Evolutionary conservation across 805 yeast genomes (phyloP).

Genomic region (Lachancea kluyveri): DNA sequence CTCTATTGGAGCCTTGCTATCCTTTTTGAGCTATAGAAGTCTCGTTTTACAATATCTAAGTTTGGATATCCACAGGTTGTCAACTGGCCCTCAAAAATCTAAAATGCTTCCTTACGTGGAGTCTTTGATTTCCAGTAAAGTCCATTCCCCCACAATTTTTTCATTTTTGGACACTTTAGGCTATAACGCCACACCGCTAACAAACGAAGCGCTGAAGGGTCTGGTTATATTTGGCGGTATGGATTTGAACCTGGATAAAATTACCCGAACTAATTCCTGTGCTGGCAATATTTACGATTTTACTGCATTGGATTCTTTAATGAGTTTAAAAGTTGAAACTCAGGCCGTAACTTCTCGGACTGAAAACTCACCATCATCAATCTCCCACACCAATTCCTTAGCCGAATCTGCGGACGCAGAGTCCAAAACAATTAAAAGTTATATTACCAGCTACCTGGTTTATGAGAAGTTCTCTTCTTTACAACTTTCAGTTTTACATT

Average conservation of each 20-base stretch:
- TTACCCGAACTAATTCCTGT: constrained; percentile 26
- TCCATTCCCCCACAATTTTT: constrained; percentile 62
- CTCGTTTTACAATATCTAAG: constrained; percentile 59
- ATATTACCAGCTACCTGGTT: constrained; percentile 41
- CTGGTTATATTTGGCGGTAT: constrained; percentile 30
- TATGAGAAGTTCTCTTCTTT: constrained; percentile 41
- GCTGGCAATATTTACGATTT: constrained; percentile 37
- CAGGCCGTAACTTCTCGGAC: constrained; percentile 8
- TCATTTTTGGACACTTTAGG: constrained; percentile 68
- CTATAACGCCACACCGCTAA: constrained; percentile 40
- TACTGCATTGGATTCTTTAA: constrained; percentile 33
- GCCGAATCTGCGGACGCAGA: constrained; percentile 17
- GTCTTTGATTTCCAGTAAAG: constrained; percentile 43
- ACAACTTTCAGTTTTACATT: constrained; percentile 60
- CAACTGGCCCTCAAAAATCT: constrained; percentile 45
- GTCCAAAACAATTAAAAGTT: constrained; percentile 23
- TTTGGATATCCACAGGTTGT: constrained; percentile 58
- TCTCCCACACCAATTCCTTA: constrained; percentile 14
- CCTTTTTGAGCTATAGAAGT: constrained; percentile 58
- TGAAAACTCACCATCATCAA: constrained; percentile 6
- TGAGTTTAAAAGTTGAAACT: constrained; percentile 22
- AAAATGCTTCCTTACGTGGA: constrained; percentile 40
- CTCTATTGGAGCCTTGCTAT: constrained; percentile 47
- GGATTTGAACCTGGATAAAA: constrained; percentile 38
- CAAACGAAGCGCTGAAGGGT: constrained; percentile 12